These are phyloP conservation scores for Hypoxylon sp. DNA, from an alignment of 2,329 filamentous ascomycete species.

Conservation along the genomic window DNA sequence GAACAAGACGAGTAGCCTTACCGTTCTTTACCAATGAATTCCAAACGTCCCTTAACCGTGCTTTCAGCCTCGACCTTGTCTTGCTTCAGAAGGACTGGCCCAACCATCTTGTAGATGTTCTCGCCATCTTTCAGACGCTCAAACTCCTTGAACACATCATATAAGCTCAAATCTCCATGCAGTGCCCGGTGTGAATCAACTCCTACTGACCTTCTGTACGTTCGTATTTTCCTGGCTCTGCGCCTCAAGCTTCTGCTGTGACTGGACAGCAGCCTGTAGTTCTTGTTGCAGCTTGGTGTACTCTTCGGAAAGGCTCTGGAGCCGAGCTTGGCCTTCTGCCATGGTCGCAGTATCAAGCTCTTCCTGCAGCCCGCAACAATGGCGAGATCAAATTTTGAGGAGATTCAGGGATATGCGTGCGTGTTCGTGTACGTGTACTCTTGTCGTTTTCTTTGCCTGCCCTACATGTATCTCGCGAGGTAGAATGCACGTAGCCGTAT, in stretches of 20 bases:
- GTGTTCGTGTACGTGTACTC: no score
- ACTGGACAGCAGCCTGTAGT: slow-evolving; percentile 76
- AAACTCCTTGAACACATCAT: slow-evolving; percentile 78
- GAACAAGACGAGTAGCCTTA: slow-evolving; percentile 53
- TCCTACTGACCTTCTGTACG: slow-evolving; percentile 76
- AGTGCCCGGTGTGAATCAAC: neutral
- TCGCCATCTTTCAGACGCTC: slow-evolving; percentile 78
- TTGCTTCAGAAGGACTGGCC: slow-evolving; percentile 92
- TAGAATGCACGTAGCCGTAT: no score
- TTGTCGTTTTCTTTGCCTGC: no score
- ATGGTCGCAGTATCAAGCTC: slow-evolving; percentile 53
- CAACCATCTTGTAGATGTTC: slow-evolving; percentile 94
- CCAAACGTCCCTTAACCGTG: slow-evolving; percentile 87
- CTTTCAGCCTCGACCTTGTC: slow-evolving; percentile 89
- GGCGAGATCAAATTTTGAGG: neutral
- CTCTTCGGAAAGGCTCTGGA: slow-evolving; percentile 86
- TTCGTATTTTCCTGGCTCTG: slow-evolving; percentile 92
- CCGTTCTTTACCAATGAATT: slow-evolving; percentile 96
- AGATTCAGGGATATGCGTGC: no score
- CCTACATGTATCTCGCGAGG: no score
- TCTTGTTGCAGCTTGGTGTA: slow-evolving; percentile 90
- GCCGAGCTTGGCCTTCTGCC: slow-evolving; percentile 76
- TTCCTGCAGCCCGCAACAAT: neutral
- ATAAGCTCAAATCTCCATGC: slow-evolving; percentile 1
- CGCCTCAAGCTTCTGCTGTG: slow-evolving; percentile 89